Conservation (phyloP, 1,139 yeast genomes). For the Candida glucosophila region DNA sequence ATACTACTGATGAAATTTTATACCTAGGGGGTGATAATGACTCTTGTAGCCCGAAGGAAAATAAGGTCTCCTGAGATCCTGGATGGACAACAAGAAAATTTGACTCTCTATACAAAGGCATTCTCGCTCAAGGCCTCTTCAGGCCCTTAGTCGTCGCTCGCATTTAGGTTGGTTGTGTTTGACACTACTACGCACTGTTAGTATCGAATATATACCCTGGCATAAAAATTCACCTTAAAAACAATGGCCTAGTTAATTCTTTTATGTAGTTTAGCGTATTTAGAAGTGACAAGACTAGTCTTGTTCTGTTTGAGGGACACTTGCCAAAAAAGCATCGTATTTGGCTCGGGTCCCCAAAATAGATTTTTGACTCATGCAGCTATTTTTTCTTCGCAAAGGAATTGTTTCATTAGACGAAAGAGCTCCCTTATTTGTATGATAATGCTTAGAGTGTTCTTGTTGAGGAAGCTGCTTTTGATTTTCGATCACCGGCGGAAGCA, state of each 20-base stretch:
- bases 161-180: too few relatives aligned
- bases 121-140: slow-evolving; percentile 11
- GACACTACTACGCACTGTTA: too few relatives aligned
- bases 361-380: slow-evolving; percentile 25
- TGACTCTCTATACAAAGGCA: slow-evolving; percentile 59
- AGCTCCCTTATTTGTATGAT: too few relatives aligned
- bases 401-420: too few relatives aligned
- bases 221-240: too few relatives aligned
- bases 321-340: slow-evolving; percentile 30
- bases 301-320: slow-evolving; percentile 13
- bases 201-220: too few relatives aligned
- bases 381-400: slow-evolving; percentile 19
- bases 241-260: too few relatives aligned
- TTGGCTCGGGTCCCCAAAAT: slow-evolving; percentile 35
- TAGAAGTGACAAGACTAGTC: slow-evolving; percentile 6
- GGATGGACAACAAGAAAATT: slow-evolving; percentile 63
- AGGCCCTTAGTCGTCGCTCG: too few relatives aligned
- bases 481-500: too few relatives aligned
- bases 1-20: slow-evolving; percentile 70
- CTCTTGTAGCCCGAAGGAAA: slow-evolving; percentile 77
- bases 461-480: too few relatives aligned
- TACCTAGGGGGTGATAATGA: slow-evolving; percentile 69
- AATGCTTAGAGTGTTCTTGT: too few relatives aligned
- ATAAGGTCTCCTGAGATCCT: slow-evolving; percentile 69
- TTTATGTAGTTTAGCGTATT: too few relatives aligned